phyloP scores from a whole-genome alignment of 163 green algal species.

The Chlamydomonas reinhardtii region DNA sequence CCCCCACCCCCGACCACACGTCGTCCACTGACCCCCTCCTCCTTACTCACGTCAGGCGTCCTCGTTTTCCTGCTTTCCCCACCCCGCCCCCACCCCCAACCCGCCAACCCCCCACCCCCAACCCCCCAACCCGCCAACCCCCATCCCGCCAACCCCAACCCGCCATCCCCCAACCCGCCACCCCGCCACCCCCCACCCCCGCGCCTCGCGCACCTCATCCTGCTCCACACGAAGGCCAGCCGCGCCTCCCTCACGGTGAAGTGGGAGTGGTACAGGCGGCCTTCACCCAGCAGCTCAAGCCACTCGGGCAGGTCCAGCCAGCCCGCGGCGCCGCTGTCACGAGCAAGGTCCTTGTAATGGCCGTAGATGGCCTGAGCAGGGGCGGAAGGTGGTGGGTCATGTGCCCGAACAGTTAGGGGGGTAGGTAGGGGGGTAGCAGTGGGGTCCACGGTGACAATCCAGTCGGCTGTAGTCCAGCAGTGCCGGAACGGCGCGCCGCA shows the following conservation, averaged over 20 bases:
- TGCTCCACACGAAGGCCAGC: conserved; percentile 61
- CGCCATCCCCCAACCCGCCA: not conserved
- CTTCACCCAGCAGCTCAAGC: conserved; percentile 61
- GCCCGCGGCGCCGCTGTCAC: not conserved
- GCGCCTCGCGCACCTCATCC: conserved; percentile 45
- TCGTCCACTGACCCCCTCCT: too few species aligned
- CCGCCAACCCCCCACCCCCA: too few species aligned
- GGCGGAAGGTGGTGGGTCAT: too few species aligned
- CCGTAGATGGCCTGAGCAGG: conserved; percentile 25
- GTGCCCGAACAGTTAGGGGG: not conserved
- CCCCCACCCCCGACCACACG: too few species aligned
- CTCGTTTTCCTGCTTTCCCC: too few species aligned
- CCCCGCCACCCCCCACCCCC: not conserved
- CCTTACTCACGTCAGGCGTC: too few species aligned
- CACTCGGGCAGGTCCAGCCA: conserved; percentile 54
- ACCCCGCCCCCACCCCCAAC: too few species aligned
- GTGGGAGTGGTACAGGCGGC: conserved; percentile 52
- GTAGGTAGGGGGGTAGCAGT: not conserved
- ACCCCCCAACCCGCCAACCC: too few species aligned
- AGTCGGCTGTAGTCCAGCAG: too few species aligned
- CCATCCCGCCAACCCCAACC: too few species aligned
- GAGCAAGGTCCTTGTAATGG: conserved; percentile 38
- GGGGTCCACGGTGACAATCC: too few species aligned
- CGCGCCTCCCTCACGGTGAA: conserved; percentile 65
- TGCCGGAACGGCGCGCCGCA: too few species aligned